Evolutionary conservation across 179 eudicot species (phyloP).

Genomic region (Vitellaria paradoxa): DNA sequence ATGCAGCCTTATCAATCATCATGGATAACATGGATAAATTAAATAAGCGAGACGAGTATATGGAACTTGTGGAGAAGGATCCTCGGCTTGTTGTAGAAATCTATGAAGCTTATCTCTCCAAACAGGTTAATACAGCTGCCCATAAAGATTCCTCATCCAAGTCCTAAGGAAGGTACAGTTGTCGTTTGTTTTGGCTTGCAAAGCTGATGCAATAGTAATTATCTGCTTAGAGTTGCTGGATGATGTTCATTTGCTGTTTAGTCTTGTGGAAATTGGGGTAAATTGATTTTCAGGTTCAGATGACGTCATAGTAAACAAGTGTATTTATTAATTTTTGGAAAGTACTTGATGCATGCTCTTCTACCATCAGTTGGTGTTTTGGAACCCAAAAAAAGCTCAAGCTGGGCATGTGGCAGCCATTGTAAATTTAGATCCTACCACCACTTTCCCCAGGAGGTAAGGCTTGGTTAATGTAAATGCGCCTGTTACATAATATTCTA

Average conservation of each 20-base stretch:
- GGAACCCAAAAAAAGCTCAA: too few relatives aligned
- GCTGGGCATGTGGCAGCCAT: too few relatives aligned
- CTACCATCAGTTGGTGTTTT: background rate
- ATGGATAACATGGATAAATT: constrained; percentile 71
- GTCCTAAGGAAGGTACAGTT: background rate
- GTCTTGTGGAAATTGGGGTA: background rate
- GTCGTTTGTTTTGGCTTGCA: background rate
- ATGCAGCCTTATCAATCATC: constrained; percentile 61
- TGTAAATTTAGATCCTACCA: too few relatives aligned
- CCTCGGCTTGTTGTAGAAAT: constrained; percentile 71
- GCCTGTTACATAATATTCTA: too few relatives aligned
- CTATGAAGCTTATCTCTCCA: constrained; percentile 72
- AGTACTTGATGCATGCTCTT: background rate
- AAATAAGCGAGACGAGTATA: constrained; percentile 60
- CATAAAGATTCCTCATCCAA: constrained; percentile 20
- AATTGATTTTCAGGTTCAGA: background rate
- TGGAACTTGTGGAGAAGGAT: constrained; percentile 75
- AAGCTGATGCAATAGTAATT: background rate
- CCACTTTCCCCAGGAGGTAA: too few relatives aligned
- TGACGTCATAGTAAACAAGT: background rate
- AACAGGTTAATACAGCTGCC: constrained; percentile 74
- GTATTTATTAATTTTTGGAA: background rate
- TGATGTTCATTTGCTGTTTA: background rate
- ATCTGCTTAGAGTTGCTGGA: background rate
- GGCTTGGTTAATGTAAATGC: too few relatives aligned